phyloP scores from a whole-genome alignment of 108 stramenopile genomes.

The Conticribra weissflogii region DNA sequence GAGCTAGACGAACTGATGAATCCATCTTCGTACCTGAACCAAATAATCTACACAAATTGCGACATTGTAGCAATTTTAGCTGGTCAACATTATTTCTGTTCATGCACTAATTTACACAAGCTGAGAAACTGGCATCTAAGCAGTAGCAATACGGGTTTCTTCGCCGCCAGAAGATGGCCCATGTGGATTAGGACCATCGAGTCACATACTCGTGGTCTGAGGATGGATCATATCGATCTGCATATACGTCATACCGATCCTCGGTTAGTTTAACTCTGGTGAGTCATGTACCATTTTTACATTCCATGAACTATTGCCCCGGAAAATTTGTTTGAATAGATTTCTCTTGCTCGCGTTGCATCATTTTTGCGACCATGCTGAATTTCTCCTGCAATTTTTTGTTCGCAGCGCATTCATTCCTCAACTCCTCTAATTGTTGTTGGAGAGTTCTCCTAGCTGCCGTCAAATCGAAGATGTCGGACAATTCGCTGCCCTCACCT shows the following conservation, averaged over 20 bases:
- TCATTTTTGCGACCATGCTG: conserved; percentile 68
- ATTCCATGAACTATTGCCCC: conserved; percentile 4
- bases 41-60: no score
- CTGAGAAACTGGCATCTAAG: not conserved
- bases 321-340: conserved; percentile 43
- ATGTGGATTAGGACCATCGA: conserved; percentile 10
- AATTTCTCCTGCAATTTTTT: conserved; percentile 86
- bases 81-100: not conserved
- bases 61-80: no score
- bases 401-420: conserved; percentile 85
- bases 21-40: no score
- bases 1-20: no score
- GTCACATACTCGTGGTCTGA: conserved; percentile 19
- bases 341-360: conserved; percentile 65
- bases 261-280: conserved; percentile 15
- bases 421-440: conserved; percentile 67
- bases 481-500: conserved; percentile 55
- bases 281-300: conserved; percentile 13
- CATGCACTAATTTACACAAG: conserved; percentile 6
- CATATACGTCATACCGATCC: conserved; percentile 3
- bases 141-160: not conserved
- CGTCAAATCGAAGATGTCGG: conserved; percentile 72
- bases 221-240: conserved; percentile 24
- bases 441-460: conserved; percentile 58
- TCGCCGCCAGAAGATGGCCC: not conserved